Evolutionary conservation across 768 basidiomycete species (phyloP), one percentile per base, ranked within the genome.

Genomic region (Boletus rubescentipes): DNA sequence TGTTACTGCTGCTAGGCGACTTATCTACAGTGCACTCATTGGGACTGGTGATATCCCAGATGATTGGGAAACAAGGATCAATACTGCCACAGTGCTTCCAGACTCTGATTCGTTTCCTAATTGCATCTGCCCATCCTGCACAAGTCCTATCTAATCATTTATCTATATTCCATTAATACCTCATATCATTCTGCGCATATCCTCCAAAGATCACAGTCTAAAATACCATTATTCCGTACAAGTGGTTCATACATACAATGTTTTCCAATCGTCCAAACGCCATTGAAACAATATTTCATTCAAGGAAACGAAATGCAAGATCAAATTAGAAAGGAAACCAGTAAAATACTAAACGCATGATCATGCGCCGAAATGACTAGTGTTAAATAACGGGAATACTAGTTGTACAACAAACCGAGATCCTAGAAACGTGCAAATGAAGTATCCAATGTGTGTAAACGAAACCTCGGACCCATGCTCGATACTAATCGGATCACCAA

Each of bases 1-100:
- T 21, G 83, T 86, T 4, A 64, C 74, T 8, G 61, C 67, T 0
- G 82, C 84, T 1, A 71, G 84, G 41, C 65, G 70, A 31, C 53
- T 82, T n/a, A 77, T 85, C 20, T 77, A 77, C 56, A 60, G 50
- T 1, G 62, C 66, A 2, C 58, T 82, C n/a, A 58, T 49, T 9
- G 66, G 60, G 0, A 58, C 50, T 36, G 60, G 50, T 5, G 10
- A 29, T 45, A 54, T 78, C 10, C 71, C 76, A 4, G 73, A 74
- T 2, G 65, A 74, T 16, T 83, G 83, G 83, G 61, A 76, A 48
- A 60, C 65, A 0, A 45, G 29, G 9, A 55, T 78, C 1, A 53
- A 61, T 12, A 26, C 64, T 4, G 58, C 57, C n/a, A 56, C 58
- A 20, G 63, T 67, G 11, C 58, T 65, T 42, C 64, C 64, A 37